Evolutionary conservation across 345 rosid species (phyloP), one percentile per base, ranked within the genome.

Genomic region (Draba incana): DNA sequence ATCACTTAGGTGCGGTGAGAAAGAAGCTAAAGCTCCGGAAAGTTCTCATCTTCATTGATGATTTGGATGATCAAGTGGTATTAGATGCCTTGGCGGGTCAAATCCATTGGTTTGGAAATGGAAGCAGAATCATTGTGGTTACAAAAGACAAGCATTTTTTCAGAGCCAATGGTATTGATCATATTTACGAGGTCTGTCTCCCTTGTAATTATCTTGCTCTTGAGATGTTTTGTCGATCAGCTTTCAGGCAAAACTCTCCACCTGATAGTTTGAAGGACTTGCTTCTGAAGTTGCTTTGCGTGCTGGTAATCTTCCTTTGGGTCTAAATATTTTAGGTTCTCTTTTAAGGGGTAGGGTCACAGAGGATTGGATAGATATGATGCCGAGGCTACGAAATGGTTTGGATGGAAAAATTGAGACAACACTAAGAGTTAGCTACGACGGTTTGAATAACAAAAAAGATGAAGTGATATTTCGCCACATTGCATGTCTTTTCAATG

Each of bases 111-210:
- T 80, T 75, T 35, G 69, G 44, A n/a, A 2, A 23, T 44, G 48
- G 23, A 2, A 14, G 23, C 48, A 44, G 23, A 14, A 44, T 44
- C 4, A 28, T 71, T 64, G 62, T 84, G 35, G 81, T 90, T 13
- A 82, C 90, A 42, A 80, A 89, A 76, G 67, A 80, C 28, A 55
- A 25, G 14, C 65, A 72, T 33, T 14, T 64, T 6, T 62, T 72
- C 5, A 39, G 16, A 6, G 27, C 64, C 2, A 16, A 58, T 12
- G 7, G 43, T 3, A 58, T 58, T 42, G 16, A 4, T 4, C 45
- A 7, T 23, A 25, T 58, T 31, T 39, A 58, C 9, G 25, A 58
- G 27, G 64, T 58, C 0, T 3, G 38, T 53, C 27, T 27, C 41
- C 62, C 70, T 28, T 15, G 11, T 8, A 12, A 56, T 3, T 8